These are phyloP conservation scores for Fusarium chuoi DNA, from an alignment of 2,329 filamentous ascomycete genomes.

Conservation along the genomic window DNA sequence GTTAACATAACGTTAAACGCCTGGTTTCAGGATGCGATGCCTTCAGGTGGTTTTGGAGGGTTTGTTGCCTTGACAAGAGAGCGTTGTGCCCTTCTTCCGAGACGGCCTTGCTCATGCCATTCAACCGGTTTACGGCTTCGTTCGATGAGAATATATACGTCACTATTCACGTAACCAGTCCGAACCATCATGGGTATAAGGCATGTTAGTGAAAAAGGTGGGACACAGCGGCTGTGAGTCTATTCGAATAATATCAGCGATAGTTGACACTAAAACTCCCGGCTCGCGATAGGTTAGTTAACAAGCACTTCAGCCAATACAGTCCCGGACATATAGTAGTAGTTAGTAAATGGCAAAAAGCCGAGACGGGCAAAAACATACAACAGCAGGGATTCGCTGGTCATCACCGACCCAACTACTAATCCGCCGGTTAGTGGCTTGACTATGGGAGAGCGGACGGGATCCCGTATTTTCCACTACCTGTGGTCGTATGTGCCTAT, in stretches of 20 bases:
- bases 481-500: not conserved
- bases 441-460: not conserved
- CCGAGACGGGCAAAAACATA: not conserved
- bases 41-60: too few relatives aligned
- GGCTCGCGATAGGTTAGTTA: fast-evolving
- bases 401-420: conserved; percentile 1
- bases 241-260: fast-evolving
- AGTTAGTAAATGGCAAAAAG: not conserved
- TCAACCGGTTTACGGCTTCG: fast-evolving
- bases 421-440: conserved; percentile 7
- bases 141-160: not conserved
- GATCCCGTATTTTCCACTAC: conserved; percentile 7
- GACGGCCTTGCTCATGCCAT: fast-evolving
- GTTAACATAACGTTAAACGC: not conserved
- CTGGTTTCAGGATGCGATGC: fast-evolving
- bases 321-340: fast-evolving
- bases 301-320: not conserved
- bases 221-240: not conserved
- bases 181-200: too few relatives aligned
- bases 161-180: not conserved
- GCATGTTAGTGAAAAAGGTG: not conserved
- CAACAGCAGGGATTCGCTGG: not conserved
- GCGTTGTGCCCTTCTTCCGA: not conserved
- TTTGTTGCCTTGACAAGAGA: not conserved
- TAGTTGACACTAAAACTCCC: not conserved